These are phyloP conservation scores for Pholiota molesta DNA, from an alignment of 768 basidiomycete genomes.

Conservation along the genomic window DNA sequence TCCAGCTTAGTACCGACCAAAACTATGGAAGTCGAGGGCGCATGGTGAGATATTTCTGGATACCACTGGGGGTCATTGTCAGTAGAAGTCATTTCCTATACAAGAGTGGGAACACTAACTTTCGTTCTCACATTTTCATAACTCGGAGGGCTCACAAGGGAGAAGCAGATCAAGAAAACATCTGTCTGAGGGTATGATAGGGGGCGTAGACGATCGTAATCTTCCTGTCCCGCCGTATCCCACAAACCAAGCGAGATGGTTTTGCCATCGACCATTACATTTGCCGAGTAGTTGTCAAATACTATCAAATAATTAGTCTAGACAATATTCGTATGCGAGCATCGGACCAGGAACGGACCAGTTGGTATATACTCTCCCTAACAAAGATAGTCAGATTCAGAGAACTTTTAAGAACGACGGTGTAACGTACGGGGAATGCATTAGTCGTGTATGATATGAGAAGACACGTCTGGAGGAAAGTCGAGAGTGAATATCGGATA, in stretches of 20 bases:
- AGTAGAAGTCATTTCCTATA: constrained; percentile 13
- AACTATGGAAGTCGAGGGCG: constrained; percentile 90
- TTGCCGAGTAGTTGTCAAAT: constrained; percentile 98
- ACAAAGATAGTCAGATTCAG: constrained; percentile 21
- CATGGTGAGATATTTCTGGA: constrained; percentile 97
- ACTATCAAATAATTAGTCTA: constrained; percentile 48
- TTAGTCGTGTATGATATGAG: constrained; percentile 99
- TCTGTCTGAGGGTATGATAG: constrained; percentile 99
- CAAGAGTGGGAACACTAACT: constrained; percentile 47
- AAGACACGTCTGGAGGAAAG: constrained; percentile 80
- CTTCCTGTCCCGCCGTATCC: constrained; percentile 99
- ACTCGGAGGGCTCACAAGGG: constrained; percentile 95
- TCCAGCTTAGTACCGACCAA: constrained; percentile 98
- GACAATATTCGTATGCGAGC: background rate
- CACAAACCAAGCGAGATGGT: constrained; percentile 97
- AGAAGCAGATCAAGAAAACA: constrained; percentile 99
- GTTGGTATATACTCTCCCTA: constrained; percentile 98
- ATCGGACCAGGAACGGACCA: constrained; percentile 50
- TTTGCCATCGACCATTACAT: constrained; percentile 99
- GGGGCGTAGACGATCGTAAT: constrained; percentile 97
- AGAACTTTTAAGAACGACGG: constrained; percentile 9
- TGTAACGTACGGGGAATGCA: constrained; percentile 81
- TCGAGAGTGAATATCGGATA: constrained; percentile 20
- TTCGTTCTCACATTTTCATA: constrained; percentile 99
- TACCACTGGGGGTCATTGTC: constrained; percentile 66